Percentiles rank a stretch among this genome's conserved stretches.
These are phyloP conservation scores for Salix dunnii DNA, from an alignment of 345 rosid species.

Conservation along the genomic window DNA sequence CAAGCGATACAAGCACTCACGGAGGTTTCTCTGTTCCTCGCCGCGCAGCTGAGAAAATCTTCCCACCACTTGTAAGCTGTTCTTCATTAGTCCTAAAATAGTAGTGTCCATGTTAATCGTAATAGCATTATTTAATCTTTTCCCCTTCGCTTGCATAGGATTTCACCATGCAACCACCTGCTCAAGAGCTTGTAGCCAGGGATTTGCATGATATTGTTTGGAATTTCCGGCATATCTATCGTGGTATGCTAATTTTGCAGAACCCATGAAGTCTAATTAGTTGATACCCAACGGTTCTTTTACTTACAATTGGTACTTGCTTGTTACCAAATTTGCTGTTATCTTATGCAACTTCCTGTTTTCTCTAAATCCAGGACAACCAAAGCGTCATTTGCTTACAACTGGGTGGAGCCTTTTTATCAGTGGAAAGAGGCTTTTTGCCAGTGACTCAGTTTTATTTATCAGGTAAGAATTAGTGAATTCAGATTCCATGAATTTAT, in stretches of 20 bases:
- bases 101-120: not conserved
- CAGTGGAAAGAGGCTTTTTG: constrained; percentile 75
- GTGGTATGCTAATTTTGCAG: constrained; percentile 46
- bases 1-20: constrained; percentile 98
- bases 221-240: constrained; percentile 93
- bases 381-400: constrained; percentile 85
- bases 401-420: constrained; percentile 93
- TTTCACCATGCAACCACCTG: constrained; percentile 92
- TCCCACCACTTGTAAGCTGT: constrained; percentile 72
- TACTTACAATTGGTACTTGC: not conserved
- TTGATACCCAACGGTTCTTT: not conserved
- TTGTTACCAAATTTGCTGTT: not conserved
- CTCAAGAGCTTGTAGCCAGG: constrained; percentile 83
- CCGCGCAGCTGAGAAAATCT: constrained; percentile 91
- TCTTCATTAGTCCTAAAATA: not conserved
- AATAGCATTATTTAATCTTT: constrained; percentile 3
- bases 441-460: constrained; percentile 83
- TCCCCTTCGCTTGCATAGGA: constrained; percentile 45
- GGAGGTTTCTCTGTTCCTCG: constrained; percentile 99
- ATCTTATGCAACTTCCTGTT: constrained; percentile 10
- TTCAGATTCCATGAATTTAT: constrained; percentile 7
- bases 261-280: not conserved
- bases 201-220: constrained; percentile 86
- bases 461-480: constrained; percentile 47
- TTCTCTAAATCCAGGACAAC: constrained; percentile 58